These are phyloP conservation scores for Colletotrichum acutatum DNA, from an alignment of 2,329 filamentous ascomycete genomes.

Conservation along the genomic window DNA sequence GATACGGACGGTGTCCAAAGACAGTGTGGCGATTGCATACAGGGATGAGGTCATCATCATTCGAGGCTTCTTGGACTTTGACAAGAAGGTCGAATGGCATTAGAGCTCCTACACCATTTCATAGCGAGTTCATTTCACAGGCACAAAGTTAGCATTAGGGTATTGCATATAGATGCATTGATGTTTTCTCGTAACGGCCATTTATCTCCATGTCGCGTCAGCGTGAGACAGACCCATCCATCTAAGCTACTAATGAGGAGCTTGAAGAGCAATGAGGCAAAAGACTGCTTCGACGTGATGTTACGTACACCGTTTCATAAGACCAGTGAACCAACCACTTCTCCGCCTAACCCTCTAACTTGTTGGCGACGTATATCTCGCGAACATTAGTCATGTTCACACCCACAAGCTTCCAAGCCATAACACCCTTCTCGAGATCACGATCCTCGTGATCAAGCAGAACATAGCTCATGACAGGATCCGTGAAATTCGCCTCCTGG, in stretches of 20 bases:
- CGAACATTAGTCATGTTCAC: slow-evolving; percentile 49
- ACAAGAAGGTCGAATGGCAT: background rate
- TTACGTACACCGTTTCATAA: background rate
- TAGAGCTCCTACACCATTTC: no score
- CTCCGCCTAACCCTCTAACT: background rate
- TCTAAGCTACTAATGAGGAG: background rate
- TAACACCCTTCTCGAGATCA: slow-evolving; percentile 58
- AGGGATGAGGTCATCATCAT: slow-evolving; percentile 37
- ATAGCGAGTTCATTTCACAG: no score
- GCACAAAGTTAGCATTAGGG: no score
- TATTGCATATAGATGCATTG: background rate
- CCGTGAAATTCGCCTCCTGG: slow-evolving; percentile 58
- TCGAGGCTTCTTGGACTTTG: slow-evolving; percentile 39
- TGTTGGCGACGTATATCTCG: slow-evolving; percentile 6
- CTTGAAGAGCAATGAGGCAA: background rate
- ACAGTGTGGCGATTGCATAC: slow-evolving; percentile 35
- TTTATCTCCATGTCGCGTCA: background rate
- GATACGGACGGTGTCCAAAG: slow-evolving; percentile 11
- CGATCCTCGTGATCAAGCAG: slow-evolving; percentile 58
- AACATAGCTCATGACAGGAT: slow-evolving; percentile 68
- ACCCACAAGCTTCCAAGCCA: slow-evolving; percentile 64
- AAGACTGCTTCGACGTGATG: background rate
- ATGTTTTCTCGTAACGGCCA: background rate
- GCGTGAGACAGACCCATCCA: background rate
- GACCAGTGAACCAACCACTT: no score